Evolutionary conservation across 2,329 filamentous ascomycete species (phyloP), one percentile per base, ranked within the genome.

Genomic region (Fusarium sp.): DNA sequence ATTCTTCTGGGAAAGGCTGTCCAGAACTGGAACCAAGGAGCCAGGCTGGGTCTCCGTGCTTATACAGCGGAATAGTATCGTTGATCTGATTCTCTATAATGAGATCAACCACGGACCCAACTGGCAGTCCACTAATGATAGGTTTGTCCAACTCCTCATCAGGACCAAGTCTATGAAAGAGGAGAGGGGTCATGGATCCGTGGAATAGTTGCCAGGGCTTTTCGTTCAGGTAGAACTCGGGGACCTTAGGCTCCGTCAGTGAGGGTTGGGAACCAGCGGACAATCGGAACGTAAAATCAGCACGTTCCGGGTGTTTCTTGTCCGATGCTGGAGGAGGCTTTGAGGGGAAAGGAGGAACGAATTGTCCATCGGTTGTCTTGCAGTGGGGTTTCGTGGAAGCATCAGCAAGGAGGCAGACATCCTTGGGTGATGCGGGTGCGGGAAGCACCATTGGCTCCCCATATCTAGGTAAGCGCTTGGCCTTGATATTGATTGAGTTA

Each of bases 161-260:
- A 33, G n/a, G 10, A 0, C 52, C 65, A 11, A 35, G 25, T 4
- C 7, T 8, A 22, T 57, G 65, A 11, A 68, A 68, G 15, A 67
- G 65, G 27, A 67, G 47, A 14, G 65, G 65, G 20, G 54, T 14
- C 65, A 67, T 67, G 14, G 65, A 65, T 5, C 60, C 50, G 9
- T 67, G 65, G 10, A 50, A 67, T n/a, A 67, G 61, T 50, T 67
- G 60, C 60, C 65, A 67, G 15, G 47, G 65, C 22, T 50, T 65
- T 38, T 40, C 60, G 12, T 67, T 65, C 20, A 67, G 65, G 6
- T 47, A 57, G 14, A 65, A 65, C 37, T 65, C 47, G 15, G 65
- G 60, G 6, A 57, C 32, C 7, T 30, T 56, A 6, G 50, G 38
- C 47, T 65, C 60, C 17, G 65, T 57, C 9, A 45, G 20, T 17